These are phyloP conservation scores for Saccharomycopsis sp. DNA, from an alignment of 805 yeast species.

Conservation along the genomic window DNA sequence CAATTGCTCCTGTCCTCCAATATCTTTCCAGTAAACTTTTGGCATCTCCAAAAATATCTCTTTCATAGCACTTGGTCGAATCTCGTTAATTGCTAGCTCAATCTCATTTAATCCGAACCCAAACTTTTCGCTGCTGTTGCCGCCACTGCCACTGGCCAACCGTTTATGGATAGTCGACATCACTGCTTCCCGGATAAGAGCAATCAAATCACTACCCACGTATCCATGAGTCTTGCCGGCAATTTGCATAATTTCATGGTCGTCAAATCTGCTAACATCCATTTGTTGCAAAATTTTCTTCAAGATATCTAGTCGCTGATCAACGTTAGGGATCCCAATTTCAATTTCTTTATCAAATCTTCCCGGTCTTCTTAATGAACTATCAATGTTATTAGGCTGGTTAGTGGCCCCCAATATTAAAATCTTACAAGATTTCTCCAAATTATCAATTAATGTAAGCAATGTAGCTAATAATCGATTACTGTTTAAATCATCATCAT, in stretches of 20 bases:
- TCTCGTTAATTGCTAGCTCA: constrained; percentile 65
- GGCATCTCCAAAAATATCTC: constrained; percentile 94
- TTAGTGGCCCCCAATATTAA: constrained; percentile 69
- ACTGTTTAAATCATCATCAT: constrained; percentile 42
- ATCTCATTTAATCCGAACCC: constrained; percentile 56
- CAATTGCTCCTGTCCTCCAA: constrained; percentile 87
- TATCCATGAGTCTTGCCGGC: constrained; percentile 89
- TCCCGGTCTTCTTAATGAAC: constrained; percentile 79
- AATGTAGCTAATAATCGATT: constrained; percentile 85
- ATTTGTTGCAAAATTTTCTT: constrained; percentile 50
- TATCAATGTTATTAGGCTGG: constrained; percentile 60
- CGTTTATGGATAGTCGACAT: constrained; percentile 72
- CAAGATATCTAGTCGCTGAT: constrained; percentile 70
- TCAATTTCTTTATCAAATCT: constrained; percentile 86
- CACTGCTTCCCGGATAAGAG: constrained; percentile 82
- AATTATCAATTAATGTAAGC: constrained; percentile 73
- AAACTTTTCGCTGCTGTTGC: constrained; percentile 25
- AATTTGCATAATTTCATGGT: constrained; percentile 49
- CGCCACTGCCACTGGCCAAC: constrained; percentile 26
- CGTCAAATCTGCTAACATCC: constrained; percentile 43
- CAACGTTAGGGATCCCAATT: constrained; percentile 85
- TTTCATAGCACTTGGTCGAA: constrained; percentile 95
- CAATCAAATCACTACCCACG: constrained; percentile 93
- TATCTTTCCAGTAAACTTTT: constrained; percentile 86
- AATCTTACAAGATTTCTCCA: constrained; percentile 58